Conservation (phyloP, 2,329 filamentous ascomycete genomes). For the Trichoderma koningii region DNA sequence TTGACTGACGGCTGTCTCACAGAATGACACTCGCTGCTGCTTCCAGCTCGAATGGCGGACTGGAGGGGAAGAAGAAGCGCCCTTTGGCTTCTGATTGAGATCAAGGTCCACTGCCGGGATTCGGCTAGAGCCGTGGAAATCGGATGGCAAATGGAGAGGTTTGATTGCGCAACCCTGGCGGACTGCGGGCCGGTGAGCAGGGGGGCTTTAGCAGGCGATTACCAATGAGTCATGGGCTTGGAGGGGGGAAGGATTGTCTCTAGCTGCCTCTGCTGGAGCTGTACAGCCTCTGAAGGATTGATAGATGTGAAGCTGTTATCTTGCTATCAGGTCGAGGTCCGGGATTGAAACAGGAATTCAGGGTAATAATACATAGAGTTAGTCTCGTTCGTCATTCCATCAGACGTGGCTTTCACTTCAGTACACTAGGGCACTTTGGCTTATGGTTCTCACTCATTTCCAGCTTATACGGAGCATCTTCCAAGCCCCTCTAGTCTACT, state of each 20-base stretch:
- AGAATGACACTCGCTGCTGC: background rate
- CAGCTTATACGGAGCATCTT: background rate
- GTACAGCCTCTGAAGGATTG: background rate
- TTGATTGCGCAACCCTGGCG: slow-evolving; percentile 14
- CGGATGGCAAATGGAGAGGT: slow-evolving; percentile 10
- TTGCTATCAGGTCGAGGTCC: background rate
- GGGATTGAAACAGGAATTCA: background rate
- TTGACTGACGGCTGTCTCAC: background rate
- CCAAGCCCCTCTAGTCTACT: background rate
- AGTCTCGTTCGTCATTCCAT: background rate
- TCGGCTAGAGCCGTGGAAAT: background rate
- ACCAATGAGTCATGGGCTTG: background rate
- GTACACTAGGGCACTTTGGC: background rate
- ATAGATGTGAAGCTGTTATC: background rate
- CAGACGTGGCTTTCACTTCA: background rate
- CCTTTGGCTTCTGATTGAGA: background rate
- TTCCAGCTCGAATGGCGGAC: background rate
- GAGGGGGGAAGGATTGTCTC: background rate
- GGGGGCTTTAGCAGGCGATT: background rate
- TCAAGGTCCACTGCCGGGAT: background rate
- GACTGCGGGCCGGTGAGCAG: slow-evolving; percentile 6
- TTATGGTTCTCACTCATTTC: background rate
- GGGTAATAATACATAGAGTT: background rate
- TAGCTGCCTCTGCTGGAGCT: background rate
- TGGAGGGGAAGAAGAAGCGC: background rate